These are phyloP conservation scores for Aspergillus udagawae DNA, from an alignment of 2,329 filamentous ascomycete species.

Conservation along the genomic window DNA sequence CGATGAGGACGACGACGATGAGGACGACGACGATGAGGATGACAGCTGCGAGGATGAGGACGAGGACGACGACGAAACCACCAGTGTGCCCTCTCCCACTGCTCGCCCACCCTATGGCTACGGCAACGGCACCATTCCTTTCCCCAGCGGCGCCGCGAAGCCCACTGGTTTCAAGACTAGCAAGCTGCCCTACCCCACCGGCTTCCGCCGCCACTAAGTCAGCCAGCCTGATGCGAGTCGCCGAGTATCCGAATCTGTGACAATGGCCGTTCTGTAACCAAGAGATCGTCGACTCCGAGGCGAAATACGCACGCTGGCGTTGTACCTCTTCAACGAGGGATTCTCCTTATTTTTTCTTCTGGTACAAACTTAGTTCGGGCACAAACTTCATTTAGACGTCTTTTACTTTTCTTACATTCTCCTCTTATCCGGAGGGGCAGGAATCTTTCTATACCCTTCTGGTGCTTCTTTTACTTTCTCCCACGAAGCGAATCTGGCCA, in stretches of 20 bases:
- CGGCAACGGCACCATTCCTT: slow-evolving; percentile 16
- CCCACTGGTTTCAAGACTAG: slow-evolving; percentile 32
- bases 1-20: background rate
- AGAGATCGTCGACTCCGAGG: slow-evolving; percentile 16
- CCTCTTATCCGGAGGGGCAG: background rate
- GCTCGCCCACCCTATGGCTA: background rate
- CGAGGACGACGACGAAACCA: slow-evolving; percentile 4
- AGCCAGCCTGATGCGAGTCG: slow-evolving; percentile 6
- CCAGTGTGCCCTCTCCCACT: background rate
- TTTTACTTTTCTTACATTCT: slow-evolving; percentile 11
- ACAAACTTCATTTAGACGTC: slow-evolving; percentile 2
- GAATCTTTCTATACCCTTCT: background rate
- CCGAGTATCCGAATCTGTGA: background rate
- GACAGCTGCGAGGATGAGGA: slow-evolving; percentile 3
- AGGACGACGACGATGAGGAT: slow-evolving; percentile 3
- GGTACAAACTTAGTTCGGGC: slow-evolving; percentile 13
- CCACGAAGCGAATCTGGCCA: background rate
- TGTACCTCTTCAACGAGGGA: slow-evolving; percentile 22
- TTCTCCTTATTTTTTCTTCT: slow-evolving; percentile 17
- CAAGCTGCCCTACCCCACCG: slow-evolving; percentile 17
- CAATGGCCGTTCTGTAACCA: slow-evolving; percentile 11
- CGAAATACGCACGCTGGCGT: slow-evolving; percentile 19
- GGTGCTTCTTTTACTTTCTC: slow-evolving; percentile 11
- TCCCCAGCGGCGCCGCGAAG: slow-evolving; percentile 14
- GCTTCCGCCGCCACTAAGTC: slow-evolving; percentile 24